Evolutionary conservation across 768 basidiomycete species (phyloP).

Genomic region (Dioszegia crocea): DNA sequence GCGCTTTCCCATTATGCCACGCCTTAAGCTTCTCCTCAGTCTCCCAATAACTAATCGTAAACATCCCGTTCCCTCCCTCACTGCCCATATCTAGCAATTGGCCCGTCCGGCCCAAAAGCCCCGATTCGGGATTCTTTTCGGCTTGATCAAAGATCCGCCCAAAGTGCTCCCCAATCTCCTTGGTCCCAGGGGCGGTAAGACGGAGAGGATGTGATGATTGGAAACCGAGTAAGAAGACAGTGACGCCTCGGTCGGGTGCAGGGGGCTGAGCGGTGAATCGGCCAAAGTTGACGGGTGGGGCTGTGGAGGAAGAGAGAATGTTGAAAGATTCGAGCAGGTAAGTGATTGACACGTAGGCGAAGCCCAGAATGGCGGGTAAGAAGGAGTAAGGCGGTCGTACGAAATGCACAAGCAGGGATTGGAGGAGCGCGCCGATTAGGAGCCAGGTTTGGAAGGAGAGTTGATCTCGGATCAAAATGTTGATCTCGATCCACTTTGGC

Average conservation of each 20-base stretch:
- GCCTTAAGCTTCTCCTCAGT: not conserved
- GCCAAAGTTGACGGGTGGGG: conserved; percentile 4
- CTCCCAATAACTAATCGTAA: conserved; percentile 7
- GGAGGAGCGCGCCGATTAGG: conserved; percentile 2
- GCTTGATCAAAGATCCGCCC: not conserved
- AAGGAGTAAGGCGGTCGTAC: not conserved
- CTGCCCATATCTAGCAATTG: not conserved
- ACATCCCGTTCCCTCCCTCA: conserved; percentile 7
- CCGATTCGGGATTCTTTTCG: not conserved
- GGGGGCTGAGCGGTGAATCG: conserved; percentile 2
- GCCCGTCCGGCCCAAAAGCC: not conserved
- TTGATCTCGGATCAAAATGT: conserved; percentile 7
- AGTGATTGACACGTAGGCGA: not conserved
- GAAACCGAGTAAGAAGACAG: conserved; percentile 5
- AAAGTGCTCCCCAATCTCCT: not conserved
- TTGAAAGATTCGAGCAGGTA: conserved; percentile 5
- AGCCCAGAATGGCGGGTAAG: not conserved
- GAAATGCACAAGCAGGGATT: conserved; percentile 1
- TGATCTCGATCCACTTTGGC: not conserved
- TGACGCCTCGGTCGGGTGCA: not conserved
- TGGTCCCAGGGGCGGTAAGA: not conserved
- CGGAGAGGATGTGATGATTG: conserved; percentile 4
- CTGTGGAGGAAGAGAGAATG: not conserved
- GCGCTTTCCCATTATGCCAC: not conserved
- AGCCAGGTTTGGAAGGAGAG: conserved; percentile 7